Evolutionary conservation across 371 early-diverging fungal genomes (phyloP), one percentile per base, ranked within the genome.

Genomic region (Mucor saturninus): DNA sequence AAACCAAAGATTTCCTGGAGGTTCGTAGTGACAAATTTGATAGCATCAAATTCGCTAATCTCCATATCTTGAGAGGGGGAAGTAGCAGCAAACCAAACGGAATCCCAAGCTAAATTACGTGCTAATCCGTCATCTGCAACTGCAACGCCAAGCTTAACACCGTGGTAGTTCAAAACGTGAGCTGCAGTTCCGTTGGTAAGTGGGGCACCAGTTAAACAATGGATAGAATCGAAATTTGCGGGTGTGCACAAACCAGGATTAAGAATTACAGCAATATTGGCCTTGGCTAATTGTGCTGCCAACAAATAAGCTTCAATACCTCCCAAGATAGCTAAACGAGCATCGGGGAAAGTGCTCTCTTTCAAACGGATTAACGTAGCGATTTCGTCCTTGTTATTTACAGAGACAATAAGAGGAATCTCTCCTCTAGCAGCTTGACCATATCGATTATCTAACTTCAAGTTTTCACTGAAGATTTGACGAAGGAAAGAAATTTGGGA

Each of bases 51-150:
- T 67, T 86, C 86, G 0, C 77, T 64, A 15, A 89, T 75, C 39
- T 64, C 51, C 30, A 65, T 37, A 13, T 48, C 64, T 0, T 55
- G 26, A 2, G 63, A 51, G 6, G 75, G 73, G 5, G 85, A 79
- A 43, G 81, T 75, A 21, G 64, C 67, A 2, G 76, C 67, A 10
- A 83, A 82, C 91, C 91, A 91, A n/a, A 89, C 91, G 30, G 94
- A 91, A 65, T 89, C 92, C 89, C 90, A 92, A 2, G 86, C 80
- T 63, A 93, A 68, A 42, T 87, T 85, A 54, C 91, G 83, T 3
- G 84, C 85, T 48, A 74, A 70, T n/a, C 86, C 83, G 46, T 86
- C 79, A 59, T 86, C 84, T 6, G 70, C 64, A 0, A 84, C 83
- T 30, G 88, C 83, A 32, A 92, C 54, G 21, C 80, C 88, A 5